Base-by-base conservation (phyloP, 2,329 filamentous ascomycete genomes). In the Celoporthe dispersa region DNA sequence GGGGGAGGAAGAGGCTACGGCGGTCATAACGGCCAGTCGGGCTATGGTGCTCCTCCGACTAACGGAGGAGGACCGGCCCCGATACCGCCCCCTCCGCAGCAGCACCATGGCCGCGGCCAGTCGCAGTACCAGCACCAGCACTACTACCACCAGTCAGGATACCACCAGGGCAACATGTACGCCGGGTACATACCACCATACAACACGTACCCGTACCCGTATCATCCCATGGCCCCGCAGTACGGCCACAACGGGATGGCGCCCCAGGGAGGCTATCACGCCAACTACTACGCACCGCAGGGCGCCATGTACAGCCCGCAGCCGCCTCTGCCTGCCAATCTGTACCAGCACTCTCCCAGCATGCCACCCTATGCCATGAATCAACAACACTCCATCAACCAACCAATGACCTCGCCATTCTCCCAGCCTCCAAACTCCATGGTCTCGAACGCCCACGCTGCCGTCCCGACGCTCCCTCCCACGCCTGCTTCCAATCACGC, bases 401-500 rank as follows among this genome's bases (percentile, higher is more conserved):
- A 68, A 14, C 57, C 57, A 2, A 35, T 61, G 22, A 51, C 44
- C 44, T 62, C 66, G 25, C 59, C 66, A n/a, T 68, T 53, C n/a
- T 51, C 66, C 76, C 76, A 81, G 75, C 77, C 81, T 79, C 74
- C 82, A 77, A 72, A 77, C 76, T 72, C 81, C 75, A 44, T 59
- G 48, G 74, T 81, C 80, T 77, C 84, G 79, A 74, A 84, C 73
- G 76, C 76, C 53, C 79, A 81, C 39, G 78, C 79, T 25, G 80
- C 83, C 35, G 78, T 81, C 68, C 79, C 84, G 25, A 77, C 48
- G 7, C 57, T 82, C 55, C 80, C 85, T 28, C 84, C 84, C 41
- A 87, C 87, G 12, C 86, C 86, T 4, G 85, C 85, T 5, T 88
- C 87, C 22, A 84, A 84, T 25, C 82, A 85, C 68, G 85, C 85